Conservation (phyloP, 2,329 filamentous ascomycete species). For the Fusarium sp. region DNA sequence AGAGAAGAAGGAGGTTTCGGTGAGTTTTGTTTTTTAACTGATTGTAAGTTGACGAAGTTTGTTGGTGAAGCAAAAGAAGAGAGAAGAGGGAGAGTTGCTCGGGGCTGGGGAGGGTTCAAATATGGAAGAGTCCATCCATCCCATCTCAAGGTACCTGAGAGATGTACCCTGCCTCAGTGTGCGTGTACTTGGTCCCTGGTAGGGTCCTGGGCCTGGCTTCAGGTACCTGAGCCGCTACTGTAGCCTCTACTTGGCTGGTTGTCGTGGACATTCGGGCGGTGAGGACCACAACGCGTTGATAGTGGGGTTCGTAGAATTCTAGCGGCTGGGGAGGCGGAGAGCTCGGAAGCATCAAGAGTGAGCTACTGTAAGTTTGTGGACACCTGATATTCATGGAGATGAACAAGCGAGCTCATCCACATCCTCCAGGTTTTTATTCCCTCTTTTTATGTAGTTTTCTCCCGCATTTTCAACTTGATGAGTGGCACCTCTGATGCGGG, state of each 20-base stretch:
- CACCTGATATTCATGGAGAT: constrained; percentile 25
- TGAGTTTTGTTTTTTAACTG: constrained; percentile 15
- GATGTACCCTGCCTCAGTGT: not conserved
- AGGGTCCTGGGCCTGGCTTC: not conserved
- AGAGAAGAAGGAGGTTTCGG: constrained; percentile 1
- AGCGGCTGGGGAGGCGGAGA: constrained; percentile 38
- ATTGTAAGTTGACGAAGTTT: constrained; percentile 21
- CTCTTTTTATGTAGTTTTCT: constrained; percentile 22
- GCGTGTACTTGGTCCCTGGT: not conserved
- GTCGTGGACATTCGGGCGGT: constrained; percentile 36
- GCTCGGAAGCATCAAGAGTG: constrained; percentile 28
- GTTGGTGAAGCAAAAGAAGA: constrained; percentile 30
- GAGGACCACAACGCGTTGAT: constrained; percentile 39
- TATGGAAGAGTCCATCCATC: constrained; percentile 15
- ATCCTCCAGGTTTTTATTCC: constrained; percentile 18
- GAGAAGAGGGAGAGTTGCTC: constrained; percentile 10
- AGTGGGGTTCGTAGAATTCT: constrained; percentile 45
- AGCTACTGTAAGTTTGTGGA: constrained; percentile 34
- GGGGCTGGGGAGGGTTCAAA: constrained; percentile 41
- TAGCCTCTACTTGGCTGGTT: constrained; percentile 2
- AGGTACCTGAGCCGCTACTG: not conserved
- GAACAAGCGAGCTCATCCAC: constrained; percentile 7
- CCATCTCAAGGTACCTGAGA: not conserved
- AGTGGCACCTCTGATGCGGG: not conserved
- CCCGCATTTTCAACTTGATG: constrained; percentile 5